phyloP scores from a whole-genome alignment of 2,329 filamentous ascomycete genomes.

The Zymoseptoria brevis region DNA sequence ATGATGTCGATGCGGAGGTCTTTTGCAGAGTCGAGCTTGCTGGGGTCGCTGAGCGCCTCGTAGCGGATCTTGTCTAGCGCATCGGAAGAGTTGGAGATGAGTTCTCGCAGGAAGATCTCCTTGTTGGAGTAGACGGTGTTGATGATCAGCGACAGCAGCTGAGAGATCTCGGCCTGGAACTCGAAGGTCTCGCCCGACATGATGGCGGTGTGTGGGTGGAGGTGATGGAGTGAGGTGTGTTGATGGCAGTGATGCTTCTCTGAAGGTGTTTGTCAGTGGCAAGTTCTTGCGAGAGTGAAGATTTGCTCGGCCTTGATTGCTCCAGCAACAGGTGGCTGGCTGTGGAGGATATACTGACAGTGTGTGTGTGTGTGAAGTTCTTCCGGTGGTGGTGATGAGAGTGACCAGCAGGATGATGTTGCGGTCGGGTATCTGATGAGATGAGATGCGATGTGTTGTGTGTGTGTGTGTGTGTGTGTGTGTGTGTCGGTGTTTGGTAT shows the following conservation, averaged over 20 bases:
- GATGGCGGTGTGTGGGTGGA: conserved; percentile 34
- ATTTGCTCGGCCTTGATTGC: not conserved
- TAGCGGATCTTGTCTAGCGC: conserved; percentile 99
- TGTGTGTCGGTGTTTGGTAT: not conserved
- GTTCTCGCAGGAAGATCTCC: conserved; percentile 98
- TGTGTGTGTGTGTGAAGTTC: not conserved
- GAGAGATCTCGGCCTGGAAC: conserved; percentile 99
- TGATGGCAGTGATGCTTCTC: conserved; percentile 2
- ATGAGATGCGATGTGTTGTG: not conserved
- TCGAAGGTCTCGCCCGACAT: conserved; percentile 95
- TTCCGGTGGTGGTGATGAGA: not conserved
- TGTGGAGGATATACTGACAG: not conserved
- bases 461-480: not conserved
- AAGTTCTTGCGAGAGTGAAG: not conserved
- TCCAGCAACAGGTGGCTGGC: not conserved
- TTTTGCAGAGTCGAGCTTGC: conserved; percentile 95
- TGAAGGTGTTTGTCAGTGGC: not conserved
- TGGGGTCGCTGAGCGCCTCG: conserved; percentile 92
- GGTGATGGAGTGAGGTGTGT: conserved; percentile 2
- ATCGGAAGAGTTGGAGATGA: conserved; percentile 98
- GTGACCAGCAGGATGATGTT: not conserved
- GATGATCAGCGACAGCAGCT: conserved; percentile 99
- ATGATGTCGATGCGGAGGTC: conserved; percentile 99
- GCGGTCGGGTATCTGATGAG: not conserved
- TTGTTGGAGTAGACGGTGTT: conserved; percentile 99